phyloP scores from a whole-genome alignment of 306 rosid species.

The Vigna angularis region DNA sequence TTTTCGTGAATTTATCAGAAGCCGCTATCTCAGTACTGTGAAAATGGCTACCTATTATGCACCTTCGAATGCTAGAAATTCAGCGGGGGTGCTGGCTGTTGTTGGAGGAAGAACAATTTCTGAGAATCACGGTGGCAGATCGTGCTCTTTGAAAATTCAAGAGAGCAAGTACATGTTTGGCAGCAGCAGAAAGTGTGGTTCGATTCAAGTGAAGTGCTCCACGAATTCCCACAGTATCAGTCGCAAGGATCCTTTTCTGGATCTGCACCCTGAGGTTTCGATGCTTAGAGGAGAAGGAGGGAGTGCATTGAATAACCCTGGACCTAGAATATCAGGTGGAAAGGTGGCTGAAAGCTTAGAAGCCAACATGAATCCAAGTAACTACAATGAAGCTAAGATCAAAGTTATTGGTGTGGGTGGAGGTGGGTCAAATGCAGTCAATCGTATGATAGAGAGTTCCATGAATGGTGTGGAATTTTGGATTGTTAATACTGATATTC shows the following conservation, averaged over 20 bases:
- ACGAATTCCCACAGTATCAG: conserved; percentile 66
- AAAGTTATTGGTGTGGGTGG: conserved; percentile 97
- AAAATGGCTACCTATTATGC: conserved; percentile 73
- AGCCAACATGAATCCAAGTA: conserved; percentile 53
- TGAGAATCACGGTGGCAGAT: conserved; percentile 55
- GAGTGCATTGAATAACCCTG: conserved; percentile 49
- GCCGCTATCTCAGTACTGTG: conserved; percentile 36
- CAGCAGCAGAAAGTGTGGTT: conserved; percentile 51
- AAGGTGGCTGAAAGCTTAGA: conserved; percentile 63
- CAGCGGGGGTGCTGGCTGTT: conserved; percentile 60
- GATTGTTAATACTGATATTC: conserved; percentile 94
- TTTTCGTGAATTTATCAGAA: background rate
- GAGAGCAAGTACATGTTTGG: conserved; percentile 56
- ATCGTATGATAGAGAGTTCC: conserved; percentile 98
- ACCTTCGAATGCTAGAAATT: conserved; percentile 66
- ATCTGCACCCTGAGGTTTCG: conserved; percentile 92
- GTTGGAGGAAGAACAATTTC: conserved; percentile 60
- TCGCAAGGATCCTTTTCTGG: conserved; percentile 83
- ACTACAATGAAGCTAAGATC: conserved; percentile 78
- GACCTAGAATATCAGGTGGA: conserved; percentile 64
- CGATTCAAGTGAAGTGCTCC: conserved; percentile 62
- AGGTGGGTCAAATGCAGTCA: conserved; percentile 96
- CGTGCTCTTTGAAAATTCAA: conserved; percentile 48
- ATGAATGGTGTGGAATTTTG: conserved; percentile 96
- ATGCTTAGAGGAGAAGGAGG: conserved; percentile 92